Base-by-base conservation (phyloP, 371 early-diverging fungal species). In the Amoeboaphelidium protococcarum region DNA sequence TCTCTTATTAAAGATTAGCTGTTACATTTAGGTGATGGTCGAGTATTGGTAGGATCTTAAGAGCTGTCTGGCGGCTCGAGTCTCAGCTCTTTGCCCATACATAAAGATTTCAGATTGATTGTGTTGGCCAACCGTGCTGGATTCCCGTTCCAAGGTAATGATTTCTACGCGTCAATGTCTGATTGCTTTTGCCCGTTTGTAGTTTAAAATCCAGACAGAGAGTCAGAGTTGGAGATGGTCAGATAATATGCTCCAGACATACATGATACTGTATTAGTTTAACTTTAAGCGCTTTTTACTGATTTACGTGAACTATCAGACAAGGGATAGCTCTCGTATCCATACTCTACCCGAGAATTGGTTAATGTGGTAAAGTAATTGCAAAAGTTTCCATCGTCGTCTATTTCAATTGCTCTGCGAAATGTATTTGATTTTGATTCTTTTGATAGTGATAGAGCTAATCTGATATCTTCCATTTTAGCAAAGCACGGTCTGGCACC, bases 401-500 rank as follows among this genome's bases (percentile, higher is more conserved):
- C 75, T 19, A 68, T 80, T 23, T 69, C 74, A 41, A 69, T 72
- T 43, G 73, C 76, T 19, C 57, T 83, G 41, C 72, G 74, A 48
- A 82, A 83, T 47, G 79, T 83, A 0, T 80, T 83, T 58, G 83
- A 83, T 53, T 82, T 81, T 55, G 83, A 83, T 55, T 74, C 72
- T 48, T 77, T 78, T 47, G 72, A 72, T 45, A 58, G 62, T 16
- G 74, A 69, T 13, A 68, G 71, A 31, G 70, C 70, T 52, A 70
- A 71, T 40, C 55, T 76, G 46, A 19, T 49, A n/a, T 6, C 24
- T 2, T 21, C 40, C 12, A n/a, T 21, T 13, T 37, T 49, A 10
- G 6, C 1, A n/a, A 20, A 20, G 13, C 49, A 48, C 24, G 50
- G 50, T 25, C 13, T 43, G 44, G n/a, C n/a, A n/a, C n/a, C n/a